A percentile compares a stretch with the other conserved stretches of the same genome.
Conservation (phyloP, 345 rosid genomes). For the Passiflora organensis region DNA sequence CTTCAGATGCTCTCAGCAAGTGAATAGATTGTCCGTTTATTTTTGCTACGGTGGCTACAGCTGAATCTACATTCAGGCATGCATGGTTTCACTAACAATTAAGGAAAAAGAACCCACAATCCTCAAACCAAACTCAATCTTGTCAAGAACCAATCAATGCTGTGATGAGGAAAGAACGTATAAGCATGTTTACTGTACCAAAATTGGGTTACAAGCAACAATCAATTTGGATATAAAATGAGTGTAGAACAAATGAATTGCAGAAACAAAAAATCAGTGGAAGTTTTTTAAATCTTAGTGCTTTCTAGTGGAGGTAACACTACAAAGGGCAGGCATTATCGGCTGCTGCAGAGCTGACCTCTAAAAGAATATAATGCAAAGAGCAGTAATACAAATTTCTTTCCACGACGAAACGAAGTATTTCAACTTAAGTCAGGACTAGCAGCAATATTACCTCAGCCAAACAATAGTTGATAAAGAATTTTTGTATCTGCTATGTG, state of each 20-base stretch:
- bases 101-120: no score
- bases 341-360: background rate
- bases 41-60: no score
- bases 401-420: background rate
- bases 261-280: background rate
- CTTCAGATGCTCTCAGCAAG: no score
- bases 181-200: background rate
- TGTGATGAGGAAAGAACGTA: slow-evolving; percentile 2
- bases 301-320: slow-evolving; percentile 3
- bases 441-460: slow-evolving; percentile 3
- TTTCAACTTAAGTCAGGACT: background rate
- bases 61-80: no score
- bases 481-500: background rate
- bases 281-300: background rate
- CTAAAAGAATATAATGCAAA: slow-evolving; percentile 4
- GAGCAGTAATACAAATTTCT: slow-evolving; percentile 1
- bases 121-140: background rate
- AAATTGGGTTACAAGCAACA: slow-evolving; percentile 9
- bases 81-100: background rate
- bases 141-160: background rate
- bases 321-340: slow-evolving; percentile 1
- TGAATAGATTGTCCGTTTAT: no score
- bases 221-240: background rate
- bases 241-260: background rate
- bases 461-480: background rate